Percentiles rank a stretch among this genome's conserved stretches.
Evolutionary conservation across 495 filamentous ascomycete species (phyloP).

Genomic region (Penicillium coprophilum): DNA sequence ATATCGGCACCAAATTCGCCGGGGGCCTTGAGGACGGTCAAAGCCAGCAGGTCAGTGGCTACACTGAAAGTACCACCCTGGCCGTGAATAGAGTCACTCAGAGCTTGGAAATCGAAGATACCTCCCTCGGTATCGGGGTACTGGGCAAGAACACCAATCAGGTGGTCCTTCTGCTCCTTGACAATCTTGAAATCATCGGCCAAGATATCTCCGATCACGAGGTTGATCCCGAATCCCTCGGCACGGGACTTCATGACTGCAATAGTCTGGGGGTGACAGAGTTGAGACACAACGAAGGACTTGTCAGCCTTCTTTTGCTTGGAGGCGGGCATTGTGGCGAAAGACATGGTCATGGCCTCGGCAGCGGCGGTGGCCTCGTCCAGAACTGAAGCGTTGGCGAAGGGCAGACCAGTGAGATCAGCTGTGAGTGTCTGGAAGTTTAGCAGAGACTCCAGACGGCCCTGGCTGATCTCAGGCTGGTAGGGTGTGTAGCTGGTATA

Average conservation of each 20-base stretch:
- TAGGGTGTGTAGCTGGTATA: slow-evolving; percentile 99
- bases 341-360: slow-evolving; percentile 95
- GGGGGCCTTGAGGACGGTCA: slow-evolving; percentile 87
- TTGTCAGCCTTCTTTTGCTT: slow-evolving; percentile 75
- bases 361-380: slow-evolving; percentile 95
- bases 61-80: slow-evolving; percentile 81
- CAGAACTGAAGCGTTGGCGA: slow-evolving; percentile 91
- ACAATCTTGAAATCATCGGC: slow-evolving; percentile 60
- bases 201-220: slow-evolving; percentile 70
- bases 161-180: slow-evolving; percentile 72
- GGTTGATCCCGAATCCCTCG: slow-evolving; percentile 87
- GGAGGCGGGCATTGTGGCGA: slow-evolving; percentile 69
- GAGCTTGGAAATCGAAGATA: slow-evolving; percentile 68
- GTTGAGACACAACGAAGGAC: slow-evolving; percentile 78
- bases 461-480: slow-evolving; percentile 97
- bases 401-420: slow-evolving; percentile 84
- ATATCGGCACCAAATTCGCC: slow-evolving; percentile 98
- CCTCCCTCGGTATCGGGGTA: slow-evolving; percentile 92
- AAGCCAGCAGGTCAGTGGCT: slow-evolving; percentile 86
- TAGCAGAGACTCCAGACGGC: slow-evolving; percentile 84
- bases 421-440: slow-evolving; percentile 97
- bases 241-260: slow-evolving; percentile 84
- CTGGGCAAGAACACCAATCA: slow-evolving; percentile 90
- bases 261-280: slow-evolving; percentile 87
- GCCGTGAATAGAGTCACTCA: slow-evolving; percentile 77